Percentiles rank a stretch among this genome's conserved stretches.
phyloP scores from a whole-genome alignment of 176 grass and related monocot genomes.

The Lolium multiflorum region DNA sequence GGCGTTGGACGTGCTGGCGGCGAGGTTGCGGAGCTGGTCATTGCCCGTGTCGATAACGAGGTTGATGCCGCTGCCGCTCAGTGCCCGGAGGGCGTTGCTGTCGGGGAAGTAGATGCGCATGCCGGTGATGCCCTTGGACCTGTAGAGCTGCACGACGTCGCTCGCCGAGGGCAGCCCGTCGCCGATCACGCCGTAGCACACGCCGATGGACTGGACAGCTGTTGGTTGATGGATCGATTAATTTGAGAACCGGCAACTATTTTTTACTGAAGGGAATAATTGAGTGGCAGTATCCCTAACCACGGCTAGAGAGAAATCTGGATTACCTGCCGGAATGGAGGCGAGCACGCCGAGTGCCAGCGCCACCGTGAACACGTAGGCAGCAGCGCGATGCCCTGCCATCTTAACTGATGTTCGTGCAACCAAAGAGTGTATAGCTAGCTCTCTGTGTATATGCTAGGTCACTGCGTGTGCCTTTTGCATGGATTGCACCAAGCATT shows the following conservation, averaged over 20 bases:
- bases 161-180: conserved; percentile 34
- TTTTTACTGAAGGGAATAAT: neutral
- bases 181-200: conserved; percentile 48
- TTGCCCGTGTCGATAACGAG: conserved; percentile 55
- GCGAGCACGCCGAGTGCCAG: conserved; percentile 31
- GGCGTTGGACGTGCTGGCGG: conserved; percentile 35
- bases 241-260: no score
- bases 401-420: neutral
- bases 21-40: conserved; percentile 26
- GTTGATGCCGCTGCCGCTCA: conserved; percentile 44
- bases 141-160: conserved; percentile 48
- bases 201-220: conserved; percentile 51
- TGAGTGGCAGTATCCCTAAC: neutral
- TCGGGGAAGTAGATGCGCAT: conserved; percentile 65
- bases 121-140: conserved; percentile 34
- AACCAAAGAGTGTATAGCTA: no score
- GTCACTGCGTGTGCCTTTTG: neutral
- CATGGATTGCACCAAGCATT: neutral
- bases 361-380: conserved; percentile 38
- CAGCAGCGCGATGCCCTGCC: neutral
- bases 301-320: neutral
- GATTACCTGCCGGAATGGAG: conserved; percentile 35
- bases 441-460: neutral
- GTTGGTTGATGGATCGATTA: neutral
- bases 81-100: conserved; percentile 32